phyloP scores from a whole-genome alignment of 371 early-diverging fungal species.

The Chytridium lagenaria region DNA sequence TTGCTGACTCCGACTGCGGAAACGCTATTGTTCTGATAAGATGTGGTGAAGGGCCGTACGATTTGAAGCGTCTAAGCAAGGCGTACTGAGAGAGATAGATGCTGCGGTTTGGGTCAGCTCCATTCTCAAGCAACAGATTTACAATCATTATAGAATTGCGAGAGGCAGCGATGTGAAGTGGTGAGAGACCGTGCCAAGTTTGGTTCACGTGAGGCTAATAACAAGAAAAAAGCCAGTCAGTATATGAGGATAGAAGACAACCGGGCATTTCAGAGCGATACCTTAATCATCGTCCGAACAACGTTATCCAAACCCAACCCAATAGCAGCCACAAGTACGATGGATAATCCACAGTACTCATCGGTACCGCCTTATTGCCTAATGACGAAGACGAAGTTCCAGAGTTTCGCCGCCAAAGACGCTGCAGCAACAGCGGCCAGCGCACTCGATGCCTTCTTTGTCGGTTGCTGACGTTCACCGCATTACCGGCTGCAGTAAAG shows the following conservation, averaged over 20 bases:
- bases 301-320: slow-evolving; percentile 52
- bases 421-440: too few species aligned
- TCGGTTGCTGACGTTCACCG: too few species aligned
- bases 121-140: slow-evolving; percentile 62
- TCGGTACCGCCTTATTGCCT: slow-evolving; percentile 1
- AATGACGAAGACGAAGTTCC: background rate
- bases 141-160: slow-evolving; percentile 64
- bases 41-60: slow-evolving; percentile 18
- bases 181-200: slow-evolving; percentile 57
- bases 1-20: background rate
- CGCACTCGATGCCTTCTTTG: too few species aligned
- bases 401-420: too few species aligned
- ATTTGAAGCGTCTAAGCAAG: slow-evolving; percentile 45
- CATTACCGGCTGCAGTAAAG: slow-evolving; percentile 21
- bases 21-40: background rate
- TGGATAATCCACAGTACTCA: slow-evolving; percentile 35
- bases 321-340: slow-evolving; percentile 52
- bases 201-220: slow-evolving; percentile 54
- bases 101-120: slow-evolving; percentile 56
- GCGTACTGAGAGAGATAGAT: slow-evolving; percentile 44
- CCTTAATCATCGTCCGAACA: slow-evolving; percentile 55
- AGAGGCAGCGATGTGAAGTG: slow-evolving; percentile 71
- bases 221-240: background rate
- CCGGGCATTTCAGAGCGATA: slow-evolving; percentile 18
- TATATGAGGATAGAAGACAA: too few species aligned